Evolutionary conservation across 2,329 filamentous ascomycete species (phyloP), one percentile per base, ranked within the genome.

Genomic region (Phoma sp.): DNA sequence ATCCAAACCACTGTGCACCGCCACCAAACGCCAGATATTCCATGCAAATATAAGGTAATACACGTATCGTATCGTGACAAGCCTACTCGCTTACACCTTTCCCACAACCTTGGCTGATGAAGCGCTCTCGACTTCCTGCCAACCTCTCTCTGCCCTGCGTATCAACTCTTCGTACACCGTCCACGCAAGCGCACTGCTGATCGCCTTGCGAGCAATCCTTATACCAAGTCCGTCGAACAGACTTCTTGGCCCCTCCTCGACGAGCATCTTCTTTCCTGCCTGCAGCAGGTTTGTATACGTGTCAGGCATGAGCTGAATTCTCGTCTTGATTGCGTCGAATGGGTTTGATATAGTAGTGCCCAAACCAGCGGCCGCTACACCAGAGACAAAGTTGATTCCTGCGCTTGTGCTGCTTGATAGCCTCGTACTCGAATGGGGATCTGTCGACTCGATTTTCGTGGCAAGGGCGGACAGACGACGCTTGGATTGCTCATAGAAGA

Each of bases 171-270:
- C 95, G 70, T 99, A 99, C 36, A 97, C 82, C 8, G 93, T 98
- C 95, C 95, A 99, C 7, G 93, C 93, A 63, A 98, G 81, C n/a
- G 95, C 95, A 47, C 89, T 93, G 75, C 93, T 97, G 39, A 97
- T 77, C 4, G 92, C 93, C 75, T 99, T 99, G 64, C 95, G 83
- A 40, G 88, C 89, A 82, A 98, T 96, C 52, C 95, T 84, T 62
- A 99, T 79, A 1, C 85, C 90, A 51, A 99, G 76, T 1, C 95
- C 95, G 72, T 95, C 89, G 76, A 95, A 93, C 53, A 99, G 81
- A 57, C 89, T 89, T 48, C 88, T 83, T 18, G 89, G 65, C 0
- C 93, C 93, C 60, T 97, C 93, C 66, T 96, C 89, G 1, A 78
- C 76, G 4, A 98, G 73, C 89, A 99, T 96, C 70, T 86, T 82